A percentile compares a stretch with the other conserved stretches of the same genome.
These are phyloP conservation scores for Martensiomyces pterosporus DNA, from an alignment of 192 early-diverging fungal genomes.

Conservation along the genomic window DNA sequence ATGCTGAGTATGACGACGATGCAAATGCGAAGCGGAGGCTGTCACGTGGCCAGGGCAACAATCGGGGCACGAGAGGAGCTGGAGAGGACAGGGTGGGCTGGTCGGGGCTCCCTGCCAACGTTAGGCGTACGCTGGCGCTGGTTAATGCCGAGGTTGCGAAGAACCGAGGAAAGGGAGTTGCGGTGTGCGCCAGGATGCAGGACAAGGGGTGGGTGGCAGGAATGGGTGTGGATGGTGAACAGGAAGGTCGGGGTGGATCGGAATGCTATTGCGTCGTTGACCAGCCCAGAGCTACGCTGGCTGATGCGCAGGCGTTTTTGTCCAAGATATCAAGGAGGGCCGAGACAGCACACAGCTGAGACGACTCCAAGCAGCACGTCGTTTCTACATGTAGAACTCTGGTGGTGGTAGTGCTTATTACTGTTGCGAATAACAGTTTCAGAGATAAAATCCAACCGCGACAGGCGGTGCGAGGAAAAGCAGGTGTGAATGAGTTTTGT, in stretches of 20 bases:
- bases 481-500: background rate
- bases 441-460: background rate
- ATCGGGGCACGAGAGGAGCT: no score
- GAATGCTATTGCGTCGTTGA: slow-evolving; percentile 35
- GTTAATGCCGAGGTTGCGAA: slow-evolving; percentile 17
- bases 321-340: no score
- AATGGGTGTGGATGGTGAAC: no score
- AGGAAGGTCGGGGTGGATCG: background rate
- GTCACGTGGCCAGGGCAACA: no score
- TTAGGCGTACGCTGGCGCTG: slow-evolving; percentile 19
- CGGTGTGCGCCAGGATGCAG: slow-evolving; percentile 41
- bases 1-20: background rate
- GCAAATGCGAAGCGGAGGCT: background rate
- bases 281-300: slow-evolving; percentile 45
- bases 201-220: slow-evolving; percentile 49
- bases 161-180: background rate
- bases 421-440: background rate
- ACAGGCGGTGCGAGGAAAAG: background rate
- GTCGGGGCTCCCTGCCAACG: slow-evolving; percentile 5
- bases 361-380: no score
- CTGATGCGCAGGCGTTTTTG: slow-evolving; percentile 34
- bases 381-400: no score
- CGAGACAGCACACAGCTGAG: no score
- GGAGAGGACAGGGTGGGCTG: background rate
- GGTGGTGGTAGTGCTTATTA: slow-evolving; percentile 5